These are phyloP conservation scores for Dichotomocladium elegans DNA, from an alignment of 371 early-diverging fungal genomes.

Conservation along the genomic window DNA sequence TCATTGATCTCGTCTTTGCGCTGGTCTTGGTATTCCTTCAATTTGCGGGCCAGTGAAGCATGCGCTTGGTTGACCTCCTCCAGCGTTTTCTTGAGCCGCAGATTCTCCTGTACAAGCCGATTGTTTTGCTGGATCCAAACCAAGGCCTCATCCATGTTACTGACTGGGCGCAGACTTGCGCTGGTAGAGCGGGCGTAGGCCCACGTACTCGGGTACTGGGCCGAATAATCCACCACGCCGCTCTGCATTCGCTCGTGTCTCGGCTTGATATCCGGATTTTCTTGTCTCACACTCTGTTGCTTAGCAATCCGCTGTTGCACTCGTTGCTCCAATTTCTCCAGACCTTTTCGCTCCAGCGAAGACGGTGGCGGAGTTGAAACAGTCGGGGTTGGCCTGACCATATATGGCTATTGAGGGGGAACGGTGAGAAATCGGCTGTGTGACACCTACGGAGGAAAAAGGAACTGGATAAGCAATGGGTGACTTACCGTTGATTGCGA, in stretches of 20 bases:
- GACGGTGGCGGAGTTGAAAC: slow-evolving; percentile 2
- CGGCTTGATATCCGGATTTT: neutral
- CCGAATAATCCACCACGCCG: slow-evolving; percentile 2
- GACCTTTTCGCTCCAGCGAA: too few relatives aligned
- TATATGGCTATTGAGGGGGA: neutral
- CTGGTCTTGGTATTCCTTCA: slow-evolving; percentile 1
- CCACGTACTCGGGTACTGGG: slow-evolving; percentile 13
- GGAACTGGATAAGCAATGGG: neutral
- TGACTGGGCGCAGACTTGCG: neutral
- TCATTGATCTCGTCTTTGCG: neutral
- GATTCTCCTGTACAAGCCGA: slow-evolving; percentile 12
- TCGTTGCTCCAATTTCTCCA: too few relatives aligned
- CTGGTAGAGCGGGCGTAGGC: slow-evolving; percentile 4
- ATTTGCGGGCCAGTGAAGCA: neutral
- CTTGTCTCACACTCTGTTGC: too few relatives aligned
- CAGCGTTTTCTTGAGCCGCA: slow-evolving; percentile 7
- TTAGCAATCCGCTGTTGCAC: too few relatives aligned
- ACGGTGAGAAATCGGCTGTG: neutral
- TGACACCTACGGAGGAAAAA: neutral
- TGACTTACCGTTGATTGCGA: neutral
- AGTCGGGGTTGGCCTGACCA: neutral
- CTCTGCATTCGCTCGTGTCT: slow-evolving; percentile 10
- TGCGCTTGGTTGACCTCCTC: neutral
- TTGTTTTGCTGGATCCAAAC: slow-evolving; percentile 17
- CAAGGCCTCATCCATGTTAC: slow-evolving; percentile 15